Evolutionary conservation across 306 rosid species (phyloP).

Genomic region (Fragaria iinumae): DNA sequence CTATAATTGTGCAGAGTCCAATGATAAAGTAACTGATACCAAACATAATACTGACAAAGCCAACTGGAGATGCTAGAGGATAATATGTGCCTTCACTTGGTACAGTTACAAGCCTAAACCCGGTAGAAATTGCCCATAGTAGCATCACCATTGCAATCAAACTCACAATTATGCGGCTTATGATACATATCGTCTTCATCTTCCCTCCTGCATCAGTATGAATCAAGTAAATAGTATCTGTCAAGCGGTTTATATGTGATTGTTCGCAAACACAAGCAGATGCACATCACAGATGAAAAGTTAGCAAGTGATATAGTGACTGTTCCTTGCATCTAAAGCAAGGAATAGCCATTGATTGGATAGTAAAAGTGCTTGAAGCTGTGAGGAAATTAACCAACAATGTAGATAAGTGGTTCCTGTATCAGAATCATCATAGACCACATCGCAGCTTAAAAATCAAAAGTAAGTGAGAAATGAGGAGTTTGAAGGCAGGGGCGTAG

Average conservation of each 20-base stretch:
- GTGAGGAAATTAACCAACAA: not conserved
- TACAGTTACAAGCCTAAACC: slow-evolving; percentile 29
- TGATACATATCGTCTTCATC: slow-evolving; percentile 11
- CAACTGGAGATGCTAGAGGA: slow-evolving; percentile 34
- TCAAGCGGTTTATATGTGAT: not conserved
- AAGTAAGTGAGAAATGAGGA: not conserved
- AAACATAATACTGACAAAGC: slow-evolving; percentile 23
- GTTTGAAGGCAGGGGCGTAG: not conserved
- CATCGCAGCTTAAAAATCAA: not conserved
- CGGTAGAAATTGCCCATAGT: slow-evolving; percentile 25
- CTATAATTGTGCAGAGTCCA: slow-evolving; percentile 25
- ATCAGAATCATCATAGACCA: not conserved
- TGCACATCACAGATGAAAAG: not conserved
- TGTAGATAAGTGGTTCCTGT: not conserved
- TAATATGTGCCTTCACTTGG: slow-evolving; percentile 27
- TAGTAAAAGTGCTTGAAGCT: not conserved
- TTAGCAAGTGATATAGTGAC: not conserved
- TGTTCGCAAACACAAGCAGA: not conserved
- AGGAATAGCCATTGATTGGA: not conserved
- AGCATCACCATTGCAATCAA: slow-evolving; percentile 29
- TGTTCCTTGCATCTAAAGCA: not conserved
- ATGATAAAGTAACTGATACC: slow-evolving; percentile 26
- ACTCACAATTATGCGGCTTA: slow-evolving; percentile 19
- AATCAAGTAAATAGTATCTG: not conserved
- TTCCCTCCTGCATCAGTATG: slow-evolving; percentile 16